Percentiles rank a stretch among this genome's conserved stretches.
phyloP scores from a whole-genome alignment of 2,329 filamentous ascomycete species.

The Trichoderma atrobrunneum region DNA sequence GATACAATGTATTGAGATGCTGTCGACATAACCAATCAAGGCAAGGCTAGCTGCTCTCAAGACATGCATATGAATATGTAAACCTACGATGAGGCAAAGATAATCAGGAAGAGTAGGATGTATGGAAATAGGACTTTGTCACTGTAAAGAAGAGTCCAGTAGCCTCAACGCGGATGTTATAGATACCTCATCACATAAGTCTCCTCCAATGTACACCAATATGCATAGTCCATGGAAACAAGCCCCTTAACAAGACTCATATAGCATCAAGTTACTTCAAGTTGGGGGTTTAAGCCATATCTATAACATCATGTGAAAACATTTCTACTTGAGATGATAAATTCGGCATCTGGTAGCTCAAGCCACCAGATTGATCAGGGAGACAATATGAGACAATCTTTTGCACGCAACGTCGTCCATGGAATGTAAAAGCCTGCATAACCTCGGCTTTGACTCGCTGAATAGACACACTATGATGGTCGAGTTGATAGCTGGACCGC shows the following conservation, averaged over 20 bases:
- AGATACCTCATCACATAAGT: not conserved
- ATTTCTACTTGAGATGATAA: not conserved
- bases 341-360: not conserved
- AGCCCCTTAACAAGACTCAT: not conserved
- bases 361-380: not conserved
- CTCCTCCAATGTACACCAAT: not conserved
- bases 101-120: not conserved
- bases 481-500: no score
- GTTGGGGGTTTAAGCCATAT: not conserved
- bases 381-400: not conserved
- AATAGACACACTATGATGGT: not conserved
- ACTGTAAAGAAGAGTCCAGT: not conserved
- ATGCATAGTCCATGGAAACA: not conserved
- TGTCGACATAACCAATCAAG: not conserved
- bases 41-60: not conserved
- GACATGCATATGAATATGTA: not conserved
- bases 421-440: not conserved
- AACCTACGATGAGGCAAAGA: not conserved
- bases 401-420: not conserved
- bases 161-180: no score
- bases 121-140: not conserved
- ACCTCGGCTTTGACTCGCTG: not conserved
- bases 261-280: not conserved
- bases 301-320: not conserved
- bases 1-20: not conserved